A percentile compares a stretch with the other conserved stretches of the same genome.
These are phyloP conservation scores for Kazachstania africana DNA, from an alignment of 805 yeast genomes.

Conservation along the genomic window DNA sequence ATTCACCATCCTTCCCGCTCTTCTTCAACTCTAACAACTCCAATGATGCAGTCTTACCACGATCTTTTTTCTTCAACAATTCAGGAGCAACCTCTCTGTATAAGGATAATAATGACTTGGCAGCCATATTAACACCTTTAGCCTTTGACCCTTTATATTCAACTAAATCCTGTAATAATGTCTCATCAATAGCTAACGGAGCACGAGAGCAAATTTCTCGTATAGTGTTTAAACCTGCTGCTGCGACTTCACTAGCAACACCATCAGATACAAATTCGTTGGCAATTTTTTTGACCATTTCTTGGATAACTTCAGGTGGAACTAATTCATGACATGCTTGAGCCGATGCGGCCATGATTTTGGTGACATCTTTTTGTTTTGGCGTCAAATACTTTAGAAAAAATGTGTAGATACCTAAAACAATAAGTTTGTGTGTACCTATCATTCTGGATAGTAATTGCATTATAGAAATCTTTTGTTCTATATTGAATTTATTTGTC, in stretches of 20 bases:
- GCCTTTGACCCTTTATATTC: constrained; percentile 90
- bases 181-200: constrained; percentile 84
- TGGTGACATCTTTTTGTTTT: constrained; percentile 88
- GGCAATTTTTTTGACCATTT: constrained; percentile 82
- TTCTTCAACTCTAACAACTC: constrained; percentile 55
- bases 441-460: constrained; percentile 78
- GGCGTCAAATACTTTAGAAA: constrained; percentile 87
- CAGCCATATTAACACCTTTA: constrained; percentile 90
- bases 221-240: constrained; percentile 93
- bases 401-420: constrained; percentile 80
- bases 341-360: constrained; percentile 92
- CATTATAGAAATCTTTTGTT: constrained; percentile 81
- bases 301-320: constrained; percentile 82
- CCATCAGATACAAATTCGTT: constrained; percentile 98
- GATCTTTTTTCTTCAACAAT: constrained; percentile 78
- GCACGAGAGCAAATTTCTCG: constrained; percentile 89
- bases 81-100: constrained; percentile 96
- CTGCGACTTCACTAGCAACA: constrained; percentile 94
- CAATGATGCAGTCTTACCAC: constrained; percentile 88
- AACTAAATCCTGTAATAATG: constrained; percentile 76
- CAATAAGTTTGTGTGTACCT: constrained; percentile 89
- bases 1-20: constrained; percentile 24
- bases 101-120: constrained; percentile 71
- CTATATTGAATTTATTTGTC: constrained; percentile 62
- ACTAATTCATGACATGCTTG: constrained; percentile 95